Percentiles rank a stretch among this genome's conserved stretches.
Evolutionary conservation across 495 filamentous ascomycete species (phyloP).

Genomic region (Aspergillus ellipticus): DNA sequence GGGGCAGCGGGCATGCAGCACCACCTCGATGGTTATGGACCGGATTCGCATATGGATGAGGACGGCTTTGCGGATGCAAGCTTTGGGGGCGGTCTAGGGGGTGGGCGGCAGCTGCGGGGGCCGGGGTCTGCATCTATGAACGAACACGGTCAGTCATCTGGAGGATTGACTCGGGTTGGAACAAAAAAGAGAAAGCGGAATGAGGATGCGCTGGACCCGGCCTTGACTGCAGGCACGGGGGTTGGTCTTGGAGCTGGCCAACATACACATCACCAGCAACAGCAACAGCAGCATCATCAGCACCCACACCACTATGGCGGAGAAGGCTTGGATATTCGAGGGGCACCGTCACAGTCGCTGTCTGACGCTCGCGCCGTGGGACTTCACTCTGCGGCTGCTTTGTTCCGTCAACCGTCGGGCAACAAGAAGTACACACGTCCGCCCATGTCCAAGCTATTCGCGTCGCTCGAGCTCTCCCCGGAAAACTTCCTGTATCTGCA

Average conservation of each 20-base stretch:
- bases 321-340: conserved; percentile 35
- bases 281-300: conserved; percentile 24
- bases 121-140: conserved; percentile 32
- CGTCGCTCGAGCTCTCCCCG: conserved; percentile 53
- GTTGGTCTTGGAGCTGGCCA: conserved; percentile 25
- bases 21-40: conserved; percentile 37
- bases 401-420: conserved; percentile 53
- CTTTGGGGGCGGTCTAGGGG: conserved; percentile 27
- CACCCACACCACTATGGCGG: conserved; percentile 30
- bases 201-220: conserved; percentile 45
- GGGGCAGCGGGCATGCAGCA: conserved; percentile 37
- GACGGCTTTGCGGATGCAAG: conserved; percentile 40
- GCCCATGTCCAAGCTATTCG: conserved; percentile 59
- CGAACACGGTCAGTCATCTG: conserved; percentile 74
- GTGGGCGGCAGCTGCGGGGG: conserved; percentile 29
- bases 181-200: conserved; percentile 45
- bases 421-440: conserved; percentile 59
- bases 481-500: conserved; percentile 59
- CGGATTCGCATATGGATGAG: conserved; percentile 41
- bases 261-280: conserved; percentile 28
- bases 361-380: conserved; percentile 49
- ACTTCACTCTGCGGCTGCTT: conserved; percentile 54
- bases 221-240: conserved; percentile 26
- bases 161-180: conserved; percentile 48
- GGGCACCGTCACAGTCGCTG: conserved; percentile 33